Evolutionary conservation across 352 stramenopile genomes (phyloP).

Genomic region (Pythium scleroteichum): DNA sequence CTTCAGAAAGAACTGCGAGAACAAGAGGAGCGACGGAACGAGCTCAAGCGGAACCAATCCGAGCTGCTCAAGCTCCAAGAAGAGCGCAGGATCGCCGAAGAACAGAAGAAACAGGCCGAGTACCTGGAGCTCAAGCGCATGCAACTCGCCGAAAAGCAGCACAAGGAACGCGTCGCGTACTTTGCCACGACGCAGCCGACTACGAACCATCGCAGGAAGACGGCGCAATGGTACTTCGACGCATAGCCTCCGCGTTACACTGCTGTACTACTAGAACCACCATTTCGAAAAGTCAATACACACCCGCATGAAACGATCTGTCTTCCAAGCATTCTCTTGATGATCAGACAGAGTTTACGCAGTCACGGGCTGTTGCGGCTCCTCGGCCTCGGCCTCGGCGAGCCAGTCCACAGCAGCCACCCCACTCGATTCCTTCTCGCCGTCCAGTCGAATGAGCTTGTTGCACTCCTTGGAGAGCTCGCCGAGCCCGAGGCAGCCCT

Average conservation of each 20-base stretch:
- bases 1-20: conserved; percentile 79
- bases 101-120: conserved; percentile 65
- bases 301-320: no score
- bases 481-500: conserved; percentile 57
- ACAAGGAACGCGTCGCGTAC: conserved; percentile 66
- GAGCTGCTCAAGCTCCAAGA: conserved; percentile 65
- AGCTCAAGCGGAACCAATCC: conserved; percentile 69
- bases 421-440: conserved; percentile 30
- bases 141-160: conserved; percentile 70
- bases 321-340: no score
- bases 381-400: conserved; percentile 36
- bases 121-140: conserved; percentile 82
- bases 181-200: conserved; percentile 47
- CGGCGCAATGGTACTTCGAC: conserved; percentile 83
- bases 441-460: conserved; percentile 70
- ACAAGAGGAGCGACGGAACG: conserved; percentile 58
- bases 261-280: no score
- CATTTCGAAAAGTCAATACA: background rate
- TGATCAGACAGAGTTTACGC: background rate
- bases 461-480: conserved; percentile 81
- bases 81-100: conserved; percentile 44
- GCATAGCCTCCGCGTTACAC: conserved; percentile 30
- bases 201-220: conserved; percentile 74
- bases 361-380: conserved; percentile 6
- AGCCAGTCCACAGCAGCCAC: conserved; percentile 36